Evolutionary conservation across 352 stramenopile species (phyloP).

Genomic region (Phytophthora crassamura): DNA sequence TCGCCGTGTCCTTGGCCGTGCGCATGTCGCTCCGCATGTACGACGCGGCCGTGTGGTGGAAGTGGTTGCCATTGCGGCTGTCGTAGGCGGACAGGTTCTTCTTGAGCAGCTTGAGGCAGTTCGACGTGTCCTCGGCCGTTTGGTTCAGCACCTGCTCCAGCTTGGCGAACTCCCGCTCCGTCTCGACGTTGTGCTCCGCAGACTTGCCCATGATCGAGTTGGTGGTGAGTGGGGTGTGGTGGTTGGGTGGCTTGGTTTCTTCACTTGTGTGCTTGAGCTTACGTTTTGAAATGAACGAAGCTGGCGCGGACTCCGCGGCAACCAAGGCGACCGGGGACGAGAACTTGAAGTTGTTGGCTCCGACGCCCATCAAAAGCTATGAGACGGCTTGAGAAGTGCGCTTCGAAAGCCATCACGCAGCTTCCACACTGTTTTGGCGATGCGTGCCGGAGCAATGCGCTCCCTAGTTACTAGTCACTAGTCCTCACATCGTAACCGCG

Average conservation of each 20-base stretch:
- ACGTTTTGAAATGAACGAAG: conserved; percentile 33
- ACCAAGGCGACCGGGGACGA: no score
- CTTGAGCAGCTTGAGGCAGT: conserved; percentile 33
- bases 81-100: conserved; percentile 37
- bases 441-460: no score
- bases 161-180: conserved; percentile 34
- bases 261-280: conserved; percentile 26
- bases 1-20: conserved; percentile 30
- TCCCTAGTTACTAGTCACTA: no score
- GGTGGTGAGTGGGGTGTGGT: conserved; percentile 1
- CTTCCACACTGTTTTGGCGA: no score
- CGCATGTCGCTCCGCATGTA: conserved; percentile 38
- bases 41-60: conserved; percentile 29
- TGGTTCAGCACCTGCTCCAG: conserved; percentile 34
- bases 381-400: not conserved
- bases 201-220: conserved; percentile 28
- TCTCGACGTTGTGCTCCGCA: conserved; percentile 13
- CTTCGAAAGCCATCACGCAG: not conserved
- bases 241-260: conserved; percentile 5
- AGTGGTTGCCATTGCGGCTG: conserved; percentile 37
- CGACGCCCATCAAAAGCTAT: not conserved
- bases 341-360: not conserved
- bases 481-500: no score
- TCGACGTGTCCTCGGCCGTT: conserved; percentile 21
- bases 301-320: not conserved